Evolutionary conservation across 768 basidiomycete species (phyloP), one percentile per base, ranked within the genome.

Genomic region (Coprinopsis cinerea): DNA sequence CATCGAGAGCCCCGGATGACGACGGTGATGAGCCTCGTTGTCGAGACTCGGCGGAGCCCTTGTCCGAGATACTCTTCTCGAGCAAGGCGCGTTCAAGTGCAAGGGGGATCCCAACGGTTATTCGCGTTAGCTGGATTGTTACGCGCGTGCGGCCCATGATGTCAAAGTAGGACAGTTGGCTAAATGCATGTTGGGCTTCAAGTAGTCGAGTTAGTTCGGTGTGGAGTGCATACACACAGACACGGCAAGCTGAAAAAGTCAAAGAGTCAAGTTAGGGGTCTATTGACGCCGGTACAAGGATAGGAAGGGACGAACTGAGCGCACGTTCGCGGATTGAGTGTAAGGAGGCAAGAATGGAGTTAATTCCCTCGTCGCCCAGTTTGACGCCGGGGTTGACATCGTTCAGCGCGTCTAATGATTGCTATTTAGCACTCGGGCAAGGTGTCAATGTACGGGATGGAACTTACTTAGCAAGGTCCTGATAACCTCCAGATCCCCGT

Each of bases 401-500:
- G 59, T 87, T 85, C 48, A 91, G 74, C 4, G 88, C 81, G 55
- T 77, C 88, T 90, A 58, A 1, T 52, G 27, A 47, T 22, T 39
- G 11, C 26, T 4, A 14, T 52, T 2, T 37, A 30, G 36, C 13
- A 32, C 10, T 37, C 18, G 39, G 22, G 49, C 26, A 48, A n/a
- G n/a, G n/a, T n/a, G 2, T 45, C 37, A 44, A 39, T 30, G 7
- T n/a, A 7, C 34, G 18, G 2, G 25, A 26, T n/a, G 1, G 15
- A n/a, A 72, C 85, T 45, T 57, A 88, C 88, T 79, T 22, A 92
- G 75, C 18, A 91, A 65, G 1, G 80, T 79, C 48, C 86, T 77
- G 59, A 92, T 83, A 62, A 90, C 80, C 61, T 92, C 88, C n/a
- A 92, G 69, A 65, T 92, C 90, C 4, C 90, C 91, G 28, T 91